phyloP scores from a whole-genome alignment of 768 basidiomycete genomes.

The Dentipellis fragilis region DNA sequence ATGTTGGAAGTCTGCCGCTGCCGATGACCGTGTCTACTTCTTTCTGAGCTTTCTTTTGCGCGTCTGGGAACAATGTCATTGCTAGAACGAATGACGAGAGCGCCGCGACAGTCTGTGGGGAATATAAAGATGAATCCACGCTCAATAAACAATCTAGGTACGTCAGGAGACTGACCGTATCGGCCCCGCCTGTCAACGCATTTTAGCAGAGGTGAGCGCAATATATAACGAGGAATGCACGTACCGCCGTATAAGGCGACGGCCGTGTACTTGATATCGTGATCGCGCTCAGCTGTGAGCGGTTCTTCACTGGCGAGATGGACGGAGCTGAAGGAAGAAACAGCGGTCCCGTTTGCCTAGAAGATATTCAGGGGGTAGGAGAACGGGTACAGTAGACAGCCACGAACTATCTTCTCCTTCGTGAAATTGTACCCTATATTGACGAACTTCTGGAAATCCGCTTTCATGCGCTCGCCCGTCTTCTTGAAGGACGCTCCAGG shows the following conservation, averaged over 20 bases:
- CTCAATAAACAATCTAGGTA: not conserved
- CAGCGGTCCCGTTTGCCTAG: not conserved
- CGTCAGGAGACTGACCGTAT: not conserved
- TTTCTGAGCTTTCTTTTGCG: constrained; percentile 16
- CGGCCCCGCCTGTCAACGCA: not conserved
- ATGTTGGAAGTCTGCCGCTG: constrained; percentile 15
- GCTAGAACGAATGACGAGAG: constrained; percentile 10
- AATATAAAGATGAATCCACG: not conserved
- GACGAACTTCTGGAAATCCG: not conserved
- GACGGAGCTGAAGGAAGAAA: not conserved
- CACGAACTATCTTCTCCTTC: not conserved
- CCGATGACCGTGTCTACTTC: constrained; percentile 20
- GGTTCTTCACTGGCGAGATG: not conserved
- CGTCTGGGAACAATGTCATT: constrained; percentile 18
- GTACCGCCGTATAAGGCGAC: not conserved
- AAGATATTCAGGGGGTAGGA: too few relatives aligned
- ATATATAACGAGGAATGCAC: too few relatives aligned
- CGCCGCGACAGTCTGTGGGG: constrained; percentile 4
- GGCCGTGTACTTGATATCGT: not conserved
- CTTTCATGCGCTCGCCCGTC: not conserved
- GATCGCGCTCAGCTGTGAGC: not conserved
- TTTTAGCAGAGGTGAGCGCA: not conserved
- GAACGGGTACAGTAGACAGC: too few relatives aligned
- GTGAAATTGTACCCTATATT: not conserved
- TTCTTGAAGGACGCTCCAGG: not conserved